These are phyloP conservation scores for Lactifluus subvellereus DNA, from an alignment of 768 basidiomycete species.

Conservation along the genomic window DNA sequence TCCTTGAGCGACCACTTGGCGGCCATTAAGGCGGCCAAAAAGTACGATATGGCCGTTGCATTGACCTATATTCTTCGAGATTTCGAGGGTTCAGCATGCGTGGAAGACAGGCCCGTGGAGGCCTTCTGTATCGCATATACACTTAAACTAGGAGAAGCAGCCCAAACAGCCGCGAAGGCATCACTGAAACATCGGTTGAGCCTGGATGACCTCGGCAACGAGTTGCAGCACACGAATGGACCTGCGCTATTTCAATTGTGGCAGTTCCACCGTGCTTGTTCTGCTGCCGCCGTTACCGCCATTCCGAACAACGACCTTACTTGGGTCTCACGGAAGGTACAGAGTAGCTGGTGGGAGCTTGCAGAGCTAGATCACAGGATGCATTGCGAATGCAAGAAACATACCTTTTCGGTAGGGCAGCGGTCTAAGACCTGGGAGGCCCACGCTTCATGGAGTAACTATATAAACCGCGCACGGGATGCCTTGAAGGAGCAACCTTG, in stretches of 20 bases:
- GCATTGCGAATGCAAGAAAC: not conserved
- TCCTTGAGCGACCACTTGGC: not conserved
- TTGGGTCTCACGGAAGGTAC: not conserved
- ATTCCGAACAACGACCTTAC: not conserved
- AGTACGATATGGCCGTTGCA: not conserved
- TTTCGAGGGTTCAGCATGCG: too few species aligned
- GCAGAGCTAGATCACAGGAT: too few species aligned
- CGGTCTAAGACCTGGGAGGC: not conserved
- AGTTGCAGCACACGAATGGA: not conserved
- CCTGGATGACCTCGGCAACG: not conserved
- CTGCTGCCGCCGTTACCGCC: not conserved
- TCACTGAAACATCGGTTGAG: not conserved
- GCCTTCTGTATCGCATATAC: not conserved
- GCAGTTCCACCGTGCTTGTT: conserved; percentile 7
- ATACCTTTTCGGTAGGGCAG: not conserved
- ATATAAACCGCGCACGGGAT: not conserved
- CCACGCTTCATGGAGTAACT: not conserved
- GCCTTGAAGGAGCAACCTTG: not conserved
- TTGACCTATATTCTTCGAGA: not conserved
- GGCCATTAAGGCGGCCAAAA: not conserved
- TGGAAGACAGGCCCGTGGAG: not conserved
- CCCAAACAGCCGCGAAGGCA: conserved; percentile 4
- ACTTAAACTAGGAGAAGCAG: not conserved
- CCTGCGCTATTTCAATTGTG: not conserved
- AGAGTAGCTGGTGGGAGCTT: not conserved